Evolutionary conservation across 1,284 basidiomycete species (phyloP).

Genomic region (Apiotrichum akiyoshidainum): DNA sequence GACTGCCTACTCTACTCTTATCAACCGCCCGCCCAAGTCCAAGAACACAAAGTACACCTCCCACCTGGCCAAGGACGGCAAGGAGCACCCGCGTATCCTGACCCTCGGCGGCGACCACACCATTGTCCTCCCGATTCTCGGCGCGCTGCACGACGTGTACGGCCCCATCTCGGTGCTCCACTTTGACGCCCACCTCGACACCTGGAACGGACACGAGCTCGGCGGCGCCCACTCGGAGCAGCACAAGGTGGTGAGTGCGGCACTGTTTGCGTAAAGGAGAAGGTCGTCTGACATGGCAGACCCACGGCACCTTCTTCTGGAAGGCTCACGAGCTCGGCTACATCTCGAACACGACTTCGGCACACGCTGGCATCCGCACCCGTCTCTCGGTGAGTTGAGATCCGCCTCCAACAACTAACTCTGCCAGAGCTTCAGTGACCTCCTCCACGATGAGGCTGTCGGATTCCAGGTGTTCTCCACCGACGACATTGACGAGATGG

Average conservation of each 20-base stretch:
- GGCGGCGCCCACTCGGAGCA: conserved; percentile 20
- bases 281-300: conserved; percentile 26
- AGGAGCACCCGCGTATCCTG: conserved; percentile 49
- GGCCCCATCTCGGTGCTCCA: conserved; percentile 50
- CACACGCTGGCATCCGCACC: conserved; percentile 49
- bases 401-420: background rate
- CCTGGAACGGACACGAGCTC: conserved; percentile 46
- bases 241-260: conserved; percentile 22
- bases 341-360: conserved; percentile 60
- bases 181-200: conserved; percentile 47
- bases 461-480: conserved; percentile 52
- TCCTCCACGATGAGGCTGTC: conserved; percentile 47
- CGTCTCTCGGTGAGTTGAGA: conserved; percentile 30
- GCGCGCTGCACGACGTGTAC: conserved; percentile 46
- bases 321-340: conserved; percentile 50
- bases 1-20: conserved; percentile 35
- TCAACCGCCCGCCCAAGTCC: conserved; percentile 14
- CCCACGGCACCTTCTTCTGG: conserved; percentile 51
- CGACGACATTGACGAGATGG: conserved; percentile 52
- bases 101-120: conserved; percentile 54
- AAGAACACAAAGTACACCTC: conserved; percentile 9
- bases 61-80: conserved; percentile 33
- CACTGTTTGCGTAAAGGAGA: too few species aligned
- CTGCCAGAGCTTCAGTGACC: conserved; percentile 21
- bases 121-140: conserved; percentile 52